Evolutionary conservation across 2,329 filamentous ascomycete species (phyloP).

Genomic region (Botrytis fabae): DNA sequence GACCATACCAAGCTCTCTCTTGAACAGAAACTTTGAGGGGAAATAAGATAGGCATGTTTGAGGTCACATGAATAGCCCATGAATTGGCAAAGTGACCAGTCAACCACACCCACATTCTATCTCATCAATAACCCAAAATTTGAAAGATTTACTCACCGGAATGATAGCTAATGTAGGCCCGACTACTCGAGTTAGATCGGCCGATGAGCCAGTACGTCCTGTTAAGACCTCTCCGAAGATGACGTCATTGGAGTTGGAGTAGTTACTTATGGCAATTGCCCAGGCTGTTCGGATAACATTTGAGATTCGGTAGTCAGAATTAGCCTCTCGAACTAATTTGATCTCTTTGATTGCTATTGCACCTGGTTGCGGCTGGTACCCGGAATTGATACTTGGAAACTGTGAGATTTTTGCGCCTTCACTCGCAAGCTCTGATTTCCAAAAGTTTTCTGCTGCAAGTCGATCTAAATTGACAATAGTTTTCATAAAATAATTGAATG

Average conservation of each 20-base stretch:
- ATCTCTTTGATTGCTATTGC: not conserved
- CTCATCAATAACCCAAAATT: not conserved
- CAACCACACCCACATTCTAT: not conserved
- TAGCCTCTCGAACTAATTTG: not conserved
- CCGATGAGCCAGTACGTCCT: constrained; percentile 44
- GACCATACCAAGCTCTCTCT: not conserved
- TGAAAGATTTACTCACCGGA: constrained; percentile 45
- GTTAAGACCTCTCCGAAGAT: constrained; percentile 48
- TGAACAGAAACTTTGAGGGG: not conserved
- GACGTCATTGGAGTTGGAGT: constrained; percentile 44
- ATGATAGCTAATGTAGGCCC: constrained; percentile 47
- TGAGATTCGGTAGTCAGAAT: constrained; percentile 27
- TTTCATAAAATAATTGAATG: constrained; percentile 47
- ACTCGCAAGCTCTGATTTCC: constrained; percentile 47
- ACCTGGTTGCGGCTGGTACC: constrained; percentile 1
- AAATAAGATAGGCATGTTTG: not conserved
- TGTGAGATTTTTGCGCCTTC: constrained; percentile 45
- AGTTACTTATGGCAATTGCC: constrained; percentile 45
- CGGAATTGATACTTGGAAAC: constrained; percentile 44
- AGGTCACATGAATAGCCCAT: not conserved
- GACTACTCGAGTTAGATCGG: constrained; percentile 45
- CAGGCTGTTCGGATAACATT: constrained; percentile 41
- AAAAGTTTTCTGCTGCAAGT: constrained; percentile 46
- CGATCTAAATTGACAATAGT: constrained; percentile 47
- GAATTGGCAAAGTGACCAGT: not conserved